Evolutionary conservation across 2,329 filamentous ascomycete species (phyloP).

Genomic region (Blumeriella jaapii): DNA sequence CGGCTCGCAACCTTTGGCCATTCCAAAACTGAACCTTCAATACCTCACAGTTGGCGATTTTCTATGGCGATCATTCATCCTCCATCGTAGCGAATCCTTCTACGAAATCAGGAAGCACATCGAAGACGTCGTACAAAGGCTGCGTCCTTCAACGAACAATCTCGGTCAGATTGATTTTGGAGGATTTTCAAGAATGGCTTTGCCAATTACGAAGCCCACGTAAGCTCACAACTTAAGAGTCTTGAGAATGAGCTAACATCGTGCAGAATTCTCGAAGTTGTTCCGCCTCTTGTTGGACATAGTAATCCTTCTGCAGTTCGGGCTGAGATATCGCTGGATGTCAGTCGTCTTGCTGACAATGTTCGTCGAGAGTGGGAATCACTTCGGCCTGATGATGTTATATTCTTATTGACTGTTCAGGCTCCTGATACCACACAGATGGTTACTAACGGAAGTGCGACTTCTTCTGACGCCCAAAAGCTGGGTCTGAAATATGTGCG

Average conservation of each 20-base stretch:
- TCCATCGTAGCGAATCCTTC: constrained; percentile 85
- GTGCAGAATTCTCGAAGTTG: constrained; percentile 63
- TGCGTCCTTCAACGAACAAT: constrained; percentile 57
- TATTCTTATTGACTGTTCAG: constrained; percentile 75
- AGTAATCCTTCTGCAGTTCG: constrained; percentile 73
- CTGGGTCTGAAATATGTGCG: constrained; percentile 61
- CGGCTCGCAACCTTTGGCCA: constrained; percentile 72
- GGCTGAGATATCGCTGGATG: constrained; percentile 76
- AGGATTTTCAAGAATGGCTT: constrained; percentile 84
- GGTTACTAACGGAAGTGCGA: constrained; percentile 41
- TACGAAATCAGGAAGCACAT: constrained; percentile 90
- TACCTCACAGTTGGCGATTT: constrained; percentile 94
- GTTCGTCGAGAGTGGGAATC: constrained; percentile 83
- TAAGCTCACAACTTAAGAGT: constrained; percentile 18
- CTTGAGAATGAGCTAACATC: constrained; percentile 10
- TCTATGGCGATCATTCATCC: constrained; percentile 82
- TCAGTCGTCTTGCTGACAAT: constrained; percentile 64
- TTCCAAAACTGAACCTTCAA: constrained; percentile 91
- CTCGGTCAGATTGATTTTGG: constrained; percentile 62
- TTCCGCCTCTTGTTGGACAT: constrained; percentile 72
- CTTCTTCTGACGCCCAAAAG: constrained; percentile 42
- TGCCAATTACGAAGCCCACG: constrained; percentile 74
- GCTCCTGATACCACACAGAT: constrained; percentile 39
- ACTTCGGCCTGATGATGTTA: constrained; percentile 73
- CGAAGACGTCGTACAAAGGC: constrained; percentile 65